These are phyloP conservation scores for Penstemon eatonii DNA, from an alignment of 257 asterid species.

Conservation along the genomic window DNA sequence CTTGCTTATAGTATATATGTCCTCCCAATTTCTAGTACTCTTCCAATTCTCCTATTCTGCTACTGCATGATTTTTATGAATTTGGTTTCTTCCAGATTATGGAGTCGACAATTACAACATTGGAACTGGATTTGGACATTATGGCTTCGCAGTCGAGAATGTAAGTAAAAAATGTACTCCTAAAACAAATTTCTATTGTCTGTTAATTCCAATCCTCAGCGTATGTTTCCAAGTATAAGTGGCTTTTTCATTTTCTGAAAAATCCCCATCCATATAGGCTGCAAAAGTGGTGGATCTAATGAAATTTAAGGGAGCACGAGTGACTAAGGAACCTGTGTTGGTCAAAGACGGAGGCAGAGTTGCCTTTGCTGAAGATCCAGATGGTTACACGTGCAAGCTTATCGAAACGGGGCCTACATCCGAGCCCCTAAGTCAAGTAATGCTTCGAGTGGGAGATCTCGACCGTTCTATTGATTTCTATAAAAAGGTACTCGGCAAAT, in stretches of 20 bases:
- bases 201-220: neutral
- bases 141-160: constrained; percentile 45
- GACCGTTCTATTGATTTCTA: constrained; percentile 51
- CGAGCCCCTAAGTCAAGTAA: constrained; percentile 48
- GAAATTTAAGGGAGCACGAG: constrained; percentile 45
- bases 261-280: constrained; percentile 32
- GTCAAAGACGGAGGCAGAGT: constrained; percentile 31
- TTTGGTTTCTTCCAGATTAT: constrained; percentile 47
- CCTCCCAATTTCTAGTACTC: neutral
- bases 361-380: constrained; percentile 48
- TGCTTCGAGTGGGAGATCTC: constrained; percentile 61
- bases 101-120: constrained; percentile 49
- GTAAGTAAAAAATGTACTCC: constrained; percentile 33
- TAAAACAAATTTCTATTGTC: neutral
- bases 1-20: constrained; percentile 46
- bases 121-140: constrained; percentile 58
- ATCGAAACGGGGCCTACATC: constrained; percentile 37
- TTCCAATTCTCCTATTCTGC: neutral
- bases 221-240: constrained; percentile 13
- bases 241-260: neutral
- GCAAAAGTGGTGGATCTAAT: constrained; percentile 38
- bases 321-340: constrained; percentile 35
- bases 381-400: constrained; percentile 49
- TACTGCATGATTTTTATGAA: constrained; percentile 16
- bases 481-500: constrained; percentile 32